Conservation (phyloP, 2,329 filamentous ascomycete genomes). For the Pseudogymnoascus sp. region DNA sequence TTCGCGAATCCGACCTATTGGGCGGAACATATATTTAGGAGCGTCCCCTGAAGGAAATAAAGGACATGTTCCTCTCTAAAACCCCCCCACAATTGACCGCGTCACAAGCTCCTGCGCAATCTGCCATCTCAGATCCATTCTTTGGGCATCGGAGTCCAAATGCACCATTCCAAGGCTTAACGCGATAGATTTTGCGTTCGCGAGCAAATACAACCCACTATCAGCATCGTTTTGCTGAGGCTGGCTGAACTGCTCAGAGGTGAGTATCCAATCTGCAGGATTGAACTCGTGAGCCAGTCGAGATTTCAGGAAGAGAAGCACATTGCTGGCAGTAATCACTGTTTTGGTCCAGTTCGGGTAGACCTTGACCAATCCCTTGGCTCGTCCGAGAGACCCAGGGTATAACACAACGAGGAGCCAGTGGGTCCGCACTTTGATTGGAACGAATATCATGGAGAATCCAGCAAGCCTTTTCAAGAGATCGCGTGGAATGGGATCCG, state of each 20-base stretch:
- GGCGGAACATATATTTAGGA: too few species aligned
- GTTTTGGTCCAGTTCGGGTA: not conserved
- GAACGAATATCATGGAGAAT: not conserved
- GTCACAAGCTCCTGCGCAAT: not conserved
- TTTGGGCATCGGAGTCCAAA: not conserved
- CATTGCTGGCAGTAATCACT: not conserved
- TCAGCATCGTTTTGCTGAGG: not conserved
- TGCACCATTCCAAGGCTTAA: not conserved
- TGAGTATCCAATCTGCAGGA: not conserved
- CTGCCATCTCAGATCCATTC: not conserved
- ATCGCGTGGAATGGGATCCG: not conserved
- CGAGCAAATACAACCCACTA: not conserved
- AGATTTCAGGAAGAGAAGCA: not conserved
- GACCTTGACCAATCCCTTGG: not conserved
- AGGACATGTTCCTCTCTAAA: not conserved
- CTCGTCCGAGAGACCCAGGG: not conserved
- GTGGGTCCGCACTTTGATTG: not conserved
- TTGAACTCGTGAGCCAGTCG: not conserved
- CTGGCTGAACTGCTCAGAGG: not conserved
- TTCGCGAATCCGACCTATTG: too few species aligned
- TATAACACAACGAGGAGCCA: not conserved
- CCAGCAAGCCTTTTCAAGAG: not conserved
- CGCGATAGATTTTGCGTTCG: not conserved
- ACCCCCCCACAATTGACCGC: not conserved
- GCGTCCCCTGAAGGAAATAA: too few species aligned